Percentiles rank a stretch among this genome's conserved stretches.
phyloP scores from a whole-genome alignment of 352 stramenopile genomes.

The Phytophthora citricola region DNA sequence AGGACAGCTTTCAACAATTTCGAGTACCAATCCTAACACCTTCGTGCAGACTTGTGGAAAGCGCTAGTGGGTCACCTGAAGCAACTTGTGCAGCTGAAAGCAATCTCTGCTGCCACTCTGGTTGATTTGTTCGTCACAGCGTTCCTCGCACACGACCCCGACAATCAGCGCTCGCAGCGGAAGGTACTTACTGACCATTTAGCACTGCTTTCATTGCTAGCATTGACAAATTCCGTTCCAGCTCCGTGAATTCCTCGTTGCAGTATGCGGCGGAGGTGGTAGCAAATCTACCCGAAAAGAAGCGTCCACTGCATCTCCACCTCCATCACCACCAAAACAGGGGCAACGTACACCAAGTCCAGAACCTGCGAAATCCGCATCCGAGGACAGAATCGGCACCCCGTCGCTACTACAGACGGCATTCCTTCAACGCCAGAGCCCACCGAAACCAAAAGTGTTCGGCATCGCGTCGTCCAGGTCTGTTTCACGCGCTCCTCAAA shows the following conservation, averaged over 20 bases:
- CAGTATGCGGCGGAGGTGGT: slow-evolving; percentile 44
- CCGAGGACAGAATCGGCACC: slow-evolving; percentile 35
- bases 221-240: slow-evolving; percentile 22
- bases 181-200: slow-evolving; percentile 47
- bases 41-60: slow-evolving; percentile 73
- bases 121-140: slow-evolving; percentile 59
- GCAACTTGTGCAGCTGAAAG: slow-evolving; percentile 54
- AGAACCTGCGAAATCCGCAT: slow-evolving; percentile 18
- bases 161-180: slow-evolving; percentile 68
- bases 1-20: background rate
- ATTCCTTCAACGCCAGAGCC: slow-evolving; percentile 63
- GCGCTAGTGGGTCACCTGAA: slow-evolving; percentile 62
- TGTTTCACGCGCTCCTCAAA: slow-evolving; percentile 4
- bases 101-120: slow-evolving; percentile 40
- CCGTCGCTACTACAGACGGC: slow-evolving; percentile 66
- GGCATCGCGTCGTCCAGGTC: slow-evolving; percentile 59
- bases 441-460: slow-evolving; percentile 61
- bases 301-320: slow-evolving; percentile 16
- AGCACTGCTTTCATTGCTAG: too few relatives aligned
- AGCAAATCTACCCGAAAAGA: slow-evolving; percentile 37
- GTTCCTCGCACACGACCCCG: slow-evolving; percentile 61
- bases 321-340: slow-evolving; percentile 26
- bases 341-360: slow-evolving; percentile 19
- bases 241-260: slow-evolving; percentile 70
- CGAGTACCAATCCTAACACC: background rate